Evolutionary conservation across 768 basidiomycete species (phyloP), one percentile per base, ranked within the genome.

Genomic region (Leccinellum luteum): DNA sequence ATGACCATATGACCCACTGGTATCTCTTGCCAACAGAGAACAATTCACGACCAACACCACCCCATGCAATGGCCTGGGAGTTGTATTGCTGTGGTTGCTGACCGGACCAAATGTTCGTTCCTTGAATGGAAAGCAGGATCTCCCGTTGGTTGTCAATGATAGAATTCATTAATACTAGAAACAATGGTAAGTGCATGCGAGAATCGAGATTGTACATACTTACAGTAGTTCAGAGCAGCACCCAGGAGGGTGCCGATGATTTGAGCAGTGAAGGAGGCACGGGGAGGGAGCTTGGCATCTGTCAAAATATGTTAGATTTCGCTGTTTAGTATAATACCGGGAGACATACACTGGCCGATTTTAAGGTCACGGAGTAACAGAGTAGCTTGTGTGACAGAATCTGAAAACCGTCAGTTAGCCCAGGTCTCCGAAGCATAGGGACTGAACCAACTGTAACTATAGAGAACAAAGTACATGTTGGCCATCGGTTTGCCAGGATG

Each of bases 231-330:
- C 50, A 81, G 65, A 52, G 79, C 61, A 32, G 77, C 73, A 10
- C 80, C 85, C 31, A 87, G 71, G 44, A 87, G 69, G 6, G 84
- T 81, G 1, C 86, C 85, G 41, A 79, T 54, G 34, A 75, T 78
- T 62, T 86, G 85, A 9, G 83, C 82, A 21, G 78, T 75, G 70
- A 88, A 87, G 1, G 85, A 81, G 34, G 80, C 79, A 9, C 85
- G 82, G 41, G 86, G 86, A 35, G 85, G 83, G 47, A 87, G 77
- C 71, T 87, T 87, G 25, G 79, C 60, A 54, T 73, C 70, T 71
- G 41, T 45, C 0, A 48, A n/a, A 6, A 49, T 9, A 12, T n/a
- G 32, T 62, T 4, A 76, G 63, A 79, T 74, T 66, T 78, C 77
- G 32, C 74, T 74, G 66, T 69, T 23, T 5, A 25, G 9, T 48